phyloP scores from a whole-genome alignment of 1,139 yeast species.

The Diutina pseudorugosa region DNA sequence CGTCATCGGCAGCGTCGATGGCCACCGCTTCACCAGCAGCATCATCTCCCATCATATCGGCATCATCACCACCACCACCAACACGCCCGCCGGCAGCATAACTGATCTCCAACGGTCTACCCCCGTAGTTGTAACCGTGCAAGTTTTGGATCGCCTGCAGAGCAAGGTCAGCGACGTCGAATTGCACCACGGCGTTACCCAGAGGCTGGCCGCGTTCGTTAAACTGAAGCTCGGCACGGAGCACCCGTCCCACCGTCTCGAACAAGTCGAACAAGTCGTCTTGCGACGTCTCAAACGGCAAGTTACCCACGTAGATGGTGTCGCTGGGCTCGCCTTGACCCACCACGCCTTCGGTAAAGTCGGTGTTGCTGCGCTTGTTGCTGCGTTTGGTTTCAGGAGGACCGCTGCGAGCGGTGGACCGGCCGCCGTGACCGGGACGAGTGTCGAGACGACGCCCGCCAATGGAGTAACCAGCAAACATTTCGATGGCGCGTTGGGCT shows the following conservation, averaged over 20 bases:
- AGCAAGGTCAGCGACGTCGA: constrained; percentile 58
- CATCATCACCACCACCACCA: neutral
- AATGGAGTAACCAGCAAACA: constrained; percentile 51
- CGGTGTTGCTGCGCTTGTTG: constrained; percentile 22
- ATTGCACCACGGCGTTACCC: constrained; percentile 79
- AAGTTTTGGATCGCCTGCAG: constrained; percentile 64
- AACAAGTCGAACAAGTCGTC: constrained; percentile 79
- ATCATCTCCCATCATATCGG: neutral
- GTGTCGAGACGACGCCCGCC: constrained; percentile 65
- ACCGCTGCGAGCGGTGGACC: neutral
- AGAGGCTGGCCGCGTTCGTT: constrained; percentile 57
- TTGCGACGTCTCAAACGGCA: constrained; percentile 82
- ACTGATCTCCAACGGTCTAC: constrained; percentile 47
- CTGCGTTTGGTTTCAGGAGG: neutral
- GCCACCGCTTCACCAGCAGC: too few relatives aligned
- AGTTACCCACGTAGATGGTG: constrained; percentile 59
- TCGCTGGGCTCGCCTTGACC: constrained; percentile 56
- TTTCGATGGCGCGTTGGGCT: constrained; percentile 49
- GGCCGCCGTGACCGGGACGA: constrained; percentile 40
- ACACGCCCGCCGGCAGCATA: neutral
- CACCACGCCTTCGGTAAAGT: constrained; percentile 50
- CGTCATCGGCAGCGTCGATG: too few relatives aligned
- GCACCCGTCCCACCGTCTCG: constrained; percentile 72
- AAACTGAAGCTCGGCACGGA: constrained; percentile 65
- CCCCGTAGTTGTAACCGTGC: constrained; percentile 76